These are phyloP conservation scores for Plantago elongata DNA, from an alignment of 257 asterid genomes.

Conservation along the genomic window DNA sequence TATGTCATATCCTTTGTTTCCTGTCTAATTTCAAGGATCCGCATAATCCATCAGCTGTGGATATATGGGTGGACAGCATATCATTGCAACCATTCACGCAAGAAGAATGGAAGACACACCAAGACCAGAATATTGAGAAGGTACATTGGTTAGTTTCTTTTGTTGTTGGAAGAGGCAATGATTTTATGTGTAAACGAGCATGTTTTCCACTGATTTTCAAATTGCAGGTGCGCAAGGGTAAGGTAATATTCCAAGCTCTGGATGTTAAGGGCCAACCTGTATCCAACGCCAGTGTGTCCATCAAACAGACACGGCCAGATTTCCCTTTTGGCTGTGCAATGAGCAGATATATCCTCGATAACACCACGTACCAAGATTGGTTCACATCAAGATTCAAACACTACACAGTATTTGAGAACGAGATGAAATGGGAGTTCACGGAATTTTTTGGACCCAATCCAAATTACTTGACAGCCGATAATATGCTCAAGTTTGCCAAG, in stretches of 20 bases:
- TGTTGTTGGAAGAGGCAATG: too few species aligned
- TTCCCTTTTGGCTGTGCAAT: slow-evolving; percentile 30
- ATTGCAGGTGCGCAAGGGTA: slow-evolving; percentile 26
- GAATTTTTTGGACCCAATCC: neutral
- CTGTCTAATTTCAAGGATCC: neutral
- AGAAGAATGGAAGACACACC: slow-evolving; percentile 34
- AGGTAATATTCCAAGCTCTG: slow-evolving; percentile 22
- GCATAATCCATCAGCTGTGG: slow-evolving; percentile 2
- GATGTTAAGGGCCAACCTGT: slow-evolving; percentile 16
- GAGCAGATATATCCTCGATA: slow-evolving; percentile 2
- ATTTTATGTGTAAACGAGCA: neutral
- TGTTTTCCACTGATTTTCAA: neutral
- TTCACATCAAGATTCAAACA: slow-evolving; percentile 21
- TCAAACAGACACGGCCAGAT: slow-evolving; percentile 18
- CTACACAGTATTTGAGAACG: slow-evolving; percentile 29
- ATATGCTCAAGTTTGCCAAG: slow-evolving; percentile 19
- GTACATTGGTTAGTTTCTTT: neutral
- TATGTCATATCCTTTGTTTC: neutral
- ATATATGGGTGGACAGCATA: slow-evolving; percentile 29
- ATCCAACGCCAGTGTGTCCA: slow-evolving; percentile 22
- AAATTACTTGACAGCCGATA: slow-evolving; percentile 21
- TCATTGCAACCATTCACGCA: slow-evolving; percentile 32
- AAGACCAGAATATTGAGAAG: slow-evolving; percentile 19
- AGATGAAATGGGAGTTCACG: slow-evolving; percentile 20
- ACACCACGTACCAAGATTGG: slow-evolving; percentile 21